phyloP scores from a whole-genome alignment of 75 land plant species.

The Larix kaempferi region DNA sequence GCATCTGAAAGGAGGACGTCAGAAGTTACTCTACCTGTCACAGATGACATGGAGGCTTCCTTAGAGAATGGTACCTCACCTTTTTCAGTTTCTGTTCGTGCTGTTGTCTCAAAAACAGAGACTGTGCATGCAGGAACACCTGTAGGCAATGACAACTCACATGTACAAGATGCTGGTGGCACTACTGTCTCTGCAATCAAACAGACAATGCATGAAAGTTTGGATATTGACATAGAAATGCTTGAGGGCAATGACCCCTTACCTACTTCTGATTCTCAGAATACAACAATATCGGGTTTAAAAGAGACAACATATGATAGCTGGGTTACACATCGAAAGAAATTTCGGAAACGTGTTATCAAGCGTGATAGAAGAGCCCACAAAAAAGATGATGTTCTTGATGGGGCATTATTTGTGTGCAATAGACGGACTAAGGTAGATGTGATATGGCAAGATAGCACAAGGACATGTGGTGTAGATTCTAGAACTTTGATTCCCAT shows the following conservation, averaged over 20 bases:
- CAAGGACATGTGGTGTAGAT: conserved; percentile 29
- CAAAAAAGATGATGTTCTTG: conserved; percentile 60
- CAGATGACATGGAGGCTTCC: background rate
- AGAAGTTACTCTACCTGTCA: conserved; percentile 12
- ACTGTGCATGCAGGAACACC: conserved; percentile 3
- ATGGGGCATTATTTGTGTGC: conserved; percentile 60
- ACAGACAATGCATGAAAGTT: conserved; percentile 4
- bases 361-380: conserved; percentile 55
- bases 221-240: background rate
- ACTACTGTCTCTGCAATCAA: conserved; percentile 15
- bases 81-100: background rate
- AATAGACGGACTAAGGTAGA: conserved; percentile 72
- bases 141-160: background rate
- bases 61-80: background rate
- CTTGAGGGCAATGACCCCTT: conserved; percentile 10
- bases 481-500: conserved; percentile 70
- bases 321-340: conserved; percentile 47
- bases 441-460: conserved; percentile 94
- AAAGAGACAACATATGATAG: conserved; percentile 46
- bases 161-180: background rate
- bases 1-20: conserved; percentile 3
- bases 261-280: conserved; percentile 16
- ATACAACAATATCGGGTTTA: conserved; percentile 20
- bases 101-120: conserved; percentile 10
- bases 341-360: conserved; percentile 44